phyloP scores from a whole-genome alignment of 208 protist genomes.

The Angomonas desouzai region DNA sequence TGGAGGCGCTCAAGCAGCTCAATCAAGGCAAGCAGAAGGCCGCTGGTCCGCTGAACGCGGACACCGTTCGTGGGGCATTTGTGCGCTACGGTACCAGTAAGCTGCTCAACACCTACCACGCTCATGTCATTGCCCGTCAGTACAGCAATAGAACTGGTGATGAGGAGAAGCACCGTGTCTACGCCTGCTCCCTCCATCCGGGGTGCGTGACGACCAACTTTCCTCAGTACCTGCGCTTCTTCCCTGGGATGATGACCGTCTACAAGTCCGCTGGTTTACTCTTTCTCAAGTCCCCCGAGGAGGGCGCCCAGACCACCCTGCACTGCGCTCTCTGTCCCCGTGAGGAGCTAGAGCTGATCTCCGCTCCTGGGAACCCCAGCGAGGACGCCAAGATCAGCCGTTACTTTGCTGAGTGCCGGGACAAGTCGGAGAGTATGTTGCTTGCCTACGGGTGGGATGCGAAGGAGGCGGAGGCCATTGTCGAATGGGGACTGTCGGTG shows the following conservation, averaged over 20 bases:
- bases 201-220: constrained; percentile 78
- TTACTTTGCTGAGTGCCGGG: constrained; percentile 83
- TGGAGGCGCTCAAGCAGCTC: constrained; percentile 48
- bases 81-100: constrained; percentile 82
- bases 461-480: constrained; percentile 53
- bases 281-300: constrained; percentile 59
- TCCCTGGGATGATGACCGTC: constrained; percentile 19
- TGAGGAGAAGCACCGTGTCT: constrained; percentile 23
- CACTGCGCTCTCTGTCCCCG: constrained; percentile 81
- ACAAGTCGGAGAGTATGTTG: constrained; percentile 60
- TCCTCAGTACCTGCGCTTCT: constrained; percentile 33
- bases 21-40: constrained; percentile 47
- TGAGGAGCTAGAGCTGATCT: constrained; percentile 66
- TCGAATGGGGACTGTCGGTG: constrained; percentile 52
- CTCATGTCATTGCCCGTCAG: constrained; percentile 64
- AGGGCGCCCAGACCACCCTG: constrained; percentile 84
- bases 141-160: constrained; percentile 23
- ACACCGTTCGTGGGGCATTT: constrained; percentile 35
- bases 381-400: constrained; percentile 40
- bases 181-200: constrained; percentile 77
- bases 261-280: constrained; percentile 33
- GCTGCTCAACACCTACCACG: constrained; percentile 82
- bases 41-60: constrained; percentile 30
- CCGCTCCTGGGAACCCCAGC: constrained; percentile 10
- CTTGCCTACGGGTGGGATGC: constrained; percentile 78